A percentile compares a stretch with the other conserved stretches of the same genome.
These are phyloP conservation scores for Glycine soja DNA, from an alignment of 306 rosid genomes.

Conservation along the genomic window DNA sequence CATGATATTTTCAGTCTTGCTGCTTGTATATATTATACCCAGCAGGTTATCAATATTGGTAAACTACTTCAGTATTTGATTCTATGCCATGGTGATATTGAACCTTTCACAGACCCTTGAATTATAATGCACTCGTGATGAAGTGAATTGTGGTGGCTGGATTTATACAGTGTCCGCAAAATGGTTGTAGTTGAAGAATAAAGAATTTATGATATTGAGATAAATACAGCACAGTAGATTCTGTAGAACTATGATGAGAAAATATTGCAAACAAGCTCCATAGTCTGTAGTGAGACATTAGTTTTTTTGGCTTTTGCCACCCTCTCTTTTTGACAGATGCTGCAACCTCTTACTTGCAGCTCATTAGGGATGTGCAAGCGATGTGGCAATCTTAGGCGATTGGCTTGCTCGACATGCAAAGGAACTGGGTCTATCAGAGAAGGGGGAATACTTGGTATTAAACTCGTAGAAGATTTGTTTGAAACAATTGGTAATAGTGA, in stretches of 20 bases:
- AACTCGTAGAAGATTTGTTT: slow-evolving; percentile 56
- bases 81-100: neutral
- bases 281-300: neutral
- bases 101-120: neutral
- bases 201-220: neutral
- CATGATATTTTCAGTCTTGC: neutral
- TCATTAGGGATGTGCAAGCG: slow-evolving; percentile 84
- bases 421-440: slow-evolving; percentile 74
- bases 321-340: slow-evolving; percentile 25
- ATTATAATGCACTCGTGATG: neutral
- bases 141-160: slow-evolving; percentile 20
- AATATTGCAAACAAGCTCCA: neutral
- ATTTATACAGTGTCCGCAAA: neutral
- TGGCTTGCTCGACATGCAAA: slow-evolving; percentile 77
- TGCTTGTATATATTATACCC: neutral
- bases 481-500: slow-evolving; percentile 56
- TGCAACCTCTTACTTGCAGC: slow-evolving; percentile 53
- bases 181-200: neutral
- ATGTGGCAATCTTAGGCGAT: slow-evolving; percentile 79
- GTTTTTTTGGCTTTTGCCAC: neutral
- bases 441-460: slow-evolving; percentile 58
- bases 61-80: slow-evolving; percentile 18
- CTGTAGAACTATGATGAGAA: slow-evolving; percentile 23
- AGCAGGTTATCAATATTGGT: neutral
- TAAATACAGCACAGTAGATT: too few species aligned